phyloP scores from a whole-genome alignment of 2,329 filamentous ascomycete genomes.

The Pseudogymnoascus sp. region DNA sequence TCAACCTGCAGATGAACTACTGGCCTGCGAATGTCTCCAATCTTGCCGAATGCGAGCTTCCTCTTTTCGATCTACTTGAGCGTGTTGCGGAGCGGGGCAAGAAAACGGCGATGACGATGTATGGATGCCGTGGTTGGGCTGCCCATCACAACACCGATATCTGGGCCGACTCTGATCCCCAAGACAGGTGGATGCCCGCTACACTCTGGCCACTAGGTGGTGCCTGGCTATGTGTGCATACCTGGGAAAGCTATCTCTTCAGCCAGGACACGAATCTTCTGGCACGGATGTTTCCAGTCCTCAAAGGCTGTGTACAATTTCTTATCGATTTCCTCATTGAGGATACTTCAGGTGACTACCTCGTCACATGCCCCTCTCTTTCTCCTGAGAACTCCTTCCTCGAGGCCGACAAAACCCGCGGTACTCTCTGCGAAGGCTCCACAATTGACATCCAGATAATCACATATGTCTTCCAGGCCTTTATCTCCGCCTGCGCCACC shows the following conservation, averaged over 20 bases:
- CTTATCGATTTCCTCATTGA: slow-evolving; percentile 29
- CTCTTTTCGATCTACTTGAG: slow-evolving; percentile 34
- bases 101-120: slow-evolving; percentile 26
- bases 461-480: slow-evolving; percentile 30
- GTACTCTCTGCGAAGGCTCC: slow-evolving; percentile 35
- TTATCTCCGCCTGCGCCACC: slow-evolving; percentile 15
- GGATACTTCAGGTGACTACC: slow-evolving; percentile 21
- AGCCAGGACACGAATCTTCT: slow-evolving; percentile 27
- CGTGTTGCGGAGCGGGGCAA: slow-evolving; percentile 28
- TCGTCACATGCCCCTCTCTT: slow-evolving; percentile 31
- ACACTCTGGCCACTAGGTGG: slow-evolving; percentile 34
- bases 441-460: slow-evolving; percentile 40
- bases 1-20: slow-evolving; percentile 47
- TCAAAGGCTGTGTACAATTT: slow-evolving; percentile 27
- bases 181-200: slow-evolving; percentile 26
- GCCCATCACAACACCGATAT: slow-evolving; percentile 29
- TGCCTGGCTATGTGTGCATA: slow-evolving; percentile 34
- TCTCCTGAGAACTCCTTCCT: slow-evolving; percentile 32
- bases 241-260: slow-evolving; percentile 33
- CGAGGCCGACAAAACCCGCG: slow-evolving; percentile 18
- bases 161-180: slow-evolving; percentile 28
- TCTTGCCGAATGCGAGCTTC: slow-evolving; percentile 30
- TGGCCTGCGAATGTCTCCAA: slow-evolving; percentile 32
- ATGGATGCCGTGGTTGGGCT: slow-evolving; percentile 24
- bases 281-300: slow-evolving; percentile 21